Conservation (phyloP, 176 grass and related monocot species). For the Tuctoria greenei region DNA sequence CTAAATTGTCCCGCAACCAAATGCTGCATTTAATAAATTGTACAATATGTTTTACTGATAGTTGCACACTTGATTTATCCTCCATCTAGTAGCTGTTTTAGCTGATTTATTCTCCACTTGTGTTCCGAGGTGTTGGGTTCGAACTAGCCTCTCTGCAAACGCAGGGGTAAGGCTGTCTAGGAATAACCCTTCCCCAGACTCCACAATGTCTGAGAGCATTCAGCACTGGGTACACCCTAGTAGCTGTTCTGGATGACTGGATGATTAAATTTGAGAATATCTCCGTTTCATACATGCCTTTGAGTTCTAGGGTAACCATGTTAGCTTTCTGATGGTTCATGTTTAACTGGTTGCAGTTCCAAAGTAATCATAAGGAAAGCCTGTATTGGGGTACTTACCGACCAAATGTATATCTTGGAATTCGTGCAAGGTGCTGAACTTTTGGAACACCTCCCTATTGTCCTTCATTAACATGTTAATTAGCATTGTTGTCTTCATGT, state of each 20-base stretch:
- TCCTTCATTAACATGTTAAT: conserved; percentile 18
- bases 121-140: too few relatives aligned
- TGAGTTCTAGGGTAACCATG: conserved; percentile 15
- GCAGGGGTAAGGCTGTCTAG: too few relatives aligned
- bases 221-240: too few relatives aligned
- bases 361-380: conserved; percentile 81
- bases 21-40: not conserved
- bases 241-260: too few relatives aligned
- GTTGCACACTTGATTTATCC: conserved; percentile 1
- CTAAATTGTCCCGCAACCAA: not conserved
- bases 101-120: too few relatives aligned
- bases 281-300: conserved; percentile 1
- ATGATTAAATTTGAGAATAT: not conserved
- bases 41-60: not conserved
- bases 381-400: conserved; percentile 97
- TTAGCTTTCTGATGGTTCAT: conserved; percentile 35
- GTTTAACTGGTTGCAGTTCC: conserved; percentile 66
- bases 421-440: conserved; percentile 76
- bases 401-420: conserved; percentile 88
- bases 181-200: too few relatives aligned
- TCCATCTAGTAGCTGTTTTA: too few relatives aligned
- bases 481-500: conserved; percentile 22
- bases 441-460: not conserved
- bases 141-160: too few relatives aligned
- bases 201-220: too few relatives aligned